Evolutionary conservation across 2,329 filamentous ascomycete genomes (phyloP).

Genomic region (Thermomyces lanuginosus): DNA sequence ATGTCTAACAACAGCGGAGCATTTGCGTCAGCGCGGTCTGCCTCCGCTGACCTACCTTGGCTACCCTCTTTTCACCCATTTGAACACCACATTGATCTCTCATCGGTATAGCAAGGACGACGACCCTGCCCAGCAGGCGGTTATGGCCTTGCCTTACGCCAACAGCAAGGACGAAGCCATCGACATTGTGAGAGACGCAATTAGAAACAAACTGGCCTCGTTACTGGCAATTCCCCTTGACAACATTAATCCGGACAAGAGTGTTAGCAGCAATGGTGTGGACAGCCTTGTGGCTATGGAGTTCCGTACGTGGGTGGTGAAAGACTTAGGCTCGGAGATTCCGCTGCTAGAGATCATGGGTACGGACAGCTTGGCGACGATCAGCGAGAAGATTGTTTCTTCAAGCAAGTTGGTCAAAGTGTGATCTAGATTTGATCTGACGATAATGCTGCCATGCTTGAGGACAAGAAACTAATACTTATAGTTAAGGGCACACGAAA

Average conservation of each 20-base stretch:
- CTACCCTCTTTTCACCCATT: constrained; percentile 12
- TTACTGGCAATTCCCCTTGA: constrained; percentile 12
- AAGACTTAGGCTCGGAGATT: constrained; percentile 13
- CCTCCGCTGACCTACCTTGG: constrained; percentile 11
- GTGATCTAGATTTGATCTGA: too few relatives aligned
- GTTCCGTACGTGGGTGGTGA: constrained; percentile 16
- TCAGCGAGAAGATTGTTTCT: constrained; percentile 9
- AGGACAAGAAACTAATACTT: too few relatives aligned
- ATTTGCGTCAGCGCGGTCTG: constrained; percentile 6
- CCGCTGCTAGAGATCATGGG: constrained; percentile 9
- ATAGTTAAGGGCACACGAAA: too few relatives aligned
- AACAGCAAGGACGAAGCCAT: constrained; percentile 8
- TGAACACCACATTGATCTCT: constrained; percentile 5
- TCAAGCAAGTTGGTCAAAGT: constrained; percentile 10
- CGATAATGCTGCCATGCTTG: too few relatives aligned
- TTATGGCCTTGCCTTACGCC: constrained; percentile 7
- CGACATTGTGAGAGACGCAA: constrained; percentile 8
- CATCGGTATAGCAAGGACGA: constrained; percentile 5
- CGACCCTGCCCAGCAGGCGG: constrained; percentile 4
- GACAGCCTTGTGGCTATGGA: constrained; percentile 18
- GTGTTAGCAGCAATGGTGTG: constrained; percentile 12
- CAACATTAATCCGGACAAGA: constrained; percentile 11
- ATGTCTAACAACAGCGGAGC: constrained; percentile 8
- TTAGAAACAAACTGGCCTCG: constrained; percentile 9
- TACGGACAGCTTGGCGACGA: constrained; percentile 7